Conservation (phyloP, 78 protist species). For the Isochrysis galbana region DNA sequence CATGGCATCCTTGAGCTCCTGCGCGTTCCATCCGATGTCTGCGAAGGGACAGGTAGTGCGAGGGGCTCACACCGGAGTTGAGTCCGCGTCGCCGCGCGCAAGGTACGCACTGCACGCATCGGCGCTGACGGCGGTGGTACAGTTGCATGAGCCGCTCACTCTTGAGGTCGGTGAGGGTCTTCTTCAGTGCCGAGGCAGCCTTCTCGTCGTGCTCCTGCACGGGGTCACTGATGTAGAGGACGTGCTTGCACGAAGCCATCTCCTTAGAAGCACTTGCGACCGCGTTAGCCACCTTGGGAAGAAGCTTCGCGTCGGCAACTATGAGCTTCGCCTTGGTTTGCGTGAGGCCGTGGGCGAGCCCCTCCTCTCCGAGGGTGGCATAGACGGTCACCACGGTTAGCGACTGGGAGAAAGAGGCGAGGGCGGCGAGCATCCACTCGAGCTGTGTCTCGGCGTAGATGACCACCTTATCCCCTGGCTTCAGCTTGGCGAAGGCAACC, state of each 20-base stretch:
- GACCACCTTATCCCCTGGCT: background rate
- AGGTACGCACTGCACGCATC: no score
- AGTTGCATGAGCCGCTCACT: no score
- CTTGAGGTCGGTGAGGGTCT: background rate
- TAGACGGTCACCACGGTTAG: constrained; percentile 50
- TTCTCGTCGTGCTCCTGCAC: background rate
- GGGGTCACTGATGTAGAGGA: constrained; percentile 8
- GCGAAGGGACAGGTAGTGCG: no score
- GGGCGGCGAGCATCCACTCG: constrained; percentile 58
- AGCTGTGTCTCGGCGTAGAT: constrained; percentile 48
- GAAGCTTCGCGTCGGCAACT: constrained; percentile 5
- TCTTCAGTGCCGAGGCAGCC: background rate
- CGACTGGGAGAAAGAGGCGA: constrained; percentile 18
- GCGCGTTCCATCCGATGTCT: background rate
- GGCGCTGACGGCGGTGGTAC: no score
- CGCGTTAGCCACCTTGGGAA: background rate
- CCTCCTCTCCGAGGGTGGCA: constrained; percentile 69
- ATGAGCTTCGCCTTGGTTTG: constrained; percentile 45
- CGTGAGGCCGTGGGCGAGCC: constrained; percentile 31
- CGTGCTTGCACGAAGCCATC: background rate
- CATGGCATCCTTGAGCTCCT: constrained; percentile 29
- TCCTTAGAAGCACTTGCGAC: background rate
- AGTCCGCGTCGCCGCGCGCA: no score
- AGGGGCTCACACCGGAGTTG: no score
- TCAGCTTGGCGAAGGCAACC: background rate